A percentile compares a stretch with the other conserved stretches of the same genome.
Evolutionary conservation across 2,329 filamentous ascomycete species (phyloP).

Genomic region (Neurospora crassa): DNA sequence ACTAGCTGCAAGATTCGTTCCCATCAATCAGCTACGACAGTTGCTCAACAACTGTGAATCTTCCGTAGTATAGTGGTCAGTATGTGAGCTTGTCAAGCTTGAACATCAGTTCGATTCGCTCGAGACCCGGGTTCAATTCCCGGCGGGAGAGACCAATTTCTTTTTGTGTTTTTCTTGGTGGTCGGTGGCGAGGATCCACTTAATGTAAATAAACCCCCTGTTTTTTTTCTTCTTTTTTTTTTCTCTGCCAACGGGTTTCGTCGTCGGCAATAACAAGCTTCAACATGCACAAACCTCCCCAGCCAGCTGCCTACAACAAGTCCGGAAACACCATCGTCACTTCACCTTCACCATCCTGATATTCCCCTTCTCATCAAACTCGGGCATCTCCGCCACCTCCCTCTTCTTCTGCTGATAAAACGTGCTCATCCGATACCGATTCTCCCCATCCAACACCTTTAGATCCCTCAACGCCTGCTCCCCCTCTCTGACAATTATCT

Average conservation of each 20-base stretch:
- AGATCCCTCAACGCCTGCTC: conserved; percentile 40
- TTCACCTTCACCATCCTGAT: conserved; percentile 18
- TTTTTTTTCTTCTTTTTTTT: too few relatives aligned
- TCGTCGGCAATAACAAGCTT: background rate
- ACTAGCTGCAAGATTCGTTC: background rate
- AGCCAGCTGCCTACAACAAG: too few relatives aligned
- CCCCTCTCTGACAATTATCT: conserved; percentile 43
- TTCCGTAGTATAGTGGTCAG: background rate
- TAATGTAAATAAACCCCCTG: background rate
- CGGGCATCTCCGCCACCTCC: conserved; percentile 17
- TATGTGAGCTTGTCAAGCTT: too few relatives aligned
- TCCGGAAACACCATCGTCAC: background rate
- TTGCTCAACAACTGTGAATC: background rate
- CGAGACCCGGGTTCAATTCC: too few relatives aligned
- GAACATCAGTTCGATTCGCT: too few relatives aligned
- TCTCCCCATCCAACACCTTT: conserved; percentile 43
- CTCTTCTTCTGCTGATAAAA: conserved; percentile 32
- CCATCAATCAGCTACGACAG: background rate
- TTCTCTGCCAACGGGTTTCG: background rate
- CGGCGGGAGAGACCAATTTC: background rate
- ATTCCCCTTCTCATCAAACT: conserved; percentile 20
- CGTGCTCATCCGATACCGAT: conserved; percentile 46
- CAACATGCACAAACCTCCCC: background rate
- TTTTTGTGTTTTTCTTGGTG: background rate
- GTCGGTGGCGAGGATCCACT: background rate